Percentiles rank a stretch among this genome's conserved stretches.
Conservation (phyloP, 331 rosid genomes). For the Malus hybrid region DNA sequence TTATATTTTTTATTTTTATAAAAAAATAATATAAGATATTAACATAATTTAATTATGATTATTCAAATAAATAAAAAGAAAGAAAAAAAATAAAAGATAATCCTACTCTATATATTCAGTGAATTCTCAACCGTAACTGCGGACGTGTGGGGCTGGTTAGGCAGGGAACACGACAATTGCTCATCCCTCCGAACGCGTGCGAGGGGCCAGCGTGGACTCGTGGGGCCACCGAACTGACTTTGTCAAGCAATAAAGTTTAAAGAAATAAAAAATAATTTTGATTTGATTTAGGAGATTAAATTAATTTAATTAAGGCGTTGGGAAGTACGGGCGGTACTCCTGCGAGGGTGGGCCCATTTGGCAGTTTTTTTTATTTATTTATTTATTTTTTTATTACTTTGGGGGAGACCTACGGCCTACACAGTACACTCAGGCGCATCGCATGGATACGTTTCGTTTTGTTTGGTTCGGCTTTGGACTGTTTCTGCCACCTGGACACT, state of each 20-base stretch:
- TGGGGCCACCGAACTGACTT: constrained; percentile 19
- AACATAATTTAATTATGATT: no score
- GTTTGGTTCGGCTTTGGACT: not conserved
- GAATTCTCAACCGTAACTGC: not conserved
- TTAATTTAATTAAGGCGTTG: not conserved
- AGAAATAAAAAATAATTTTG: not conserved
- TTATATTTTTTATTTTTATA: no score
- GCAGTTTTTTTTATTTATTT: not conserved
- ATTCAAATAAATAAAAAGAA: no score
- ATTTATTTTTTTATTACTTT: not conserved
- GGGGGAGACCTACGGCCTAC: constrained; percentile 2
- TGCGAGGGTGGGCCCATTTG: constrained; percentile 16
- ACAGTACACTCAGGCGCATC: constrained; percentile 23
- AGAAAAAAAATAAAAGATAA: no score
- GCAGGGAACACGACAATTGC: constrained; percentile 19
- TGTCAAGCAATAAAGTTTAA: not conserved
- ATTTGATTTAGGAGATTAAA: not conserved
- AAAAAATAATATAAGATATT: no score
- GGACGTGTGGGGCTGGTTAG: constrained; percentile 42
- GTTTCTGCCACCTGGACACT: constrained; percentile 19
- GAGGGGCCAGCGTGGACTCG: constrained; percentile 33
- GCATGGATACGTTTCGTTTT: constrained; percentile 39
- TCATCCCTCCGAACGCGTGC: constrained; percentile 38
- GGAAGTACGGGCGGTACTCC: constrained; percentile 26
- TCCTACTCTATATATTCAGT: not conserved